Conservation (phyloP, 441 rosid species). For the Capsella rubella region DNA sequence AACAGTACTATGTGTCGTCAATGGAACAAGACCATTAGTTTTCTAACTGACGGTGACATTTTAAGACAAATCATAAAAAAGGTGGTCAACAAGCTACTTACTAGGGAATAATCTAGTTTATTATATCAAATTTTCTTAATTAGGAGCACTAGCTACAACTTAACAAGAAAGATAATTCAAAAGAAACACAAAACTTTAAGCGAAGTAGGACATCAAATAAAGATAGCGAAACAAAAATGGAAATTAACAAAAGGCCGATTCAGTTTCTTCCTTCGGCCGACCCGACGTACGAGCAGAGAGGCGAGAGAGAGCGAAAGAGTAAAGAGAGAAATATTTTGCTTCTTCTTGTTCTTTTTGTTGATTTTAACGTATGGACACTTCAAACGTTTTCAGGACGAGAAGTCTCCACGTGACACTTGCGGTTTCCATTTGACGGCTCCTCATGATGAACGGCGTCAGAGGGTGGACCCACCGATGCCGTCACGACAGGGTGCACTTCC, state of each 20-base stretch:
- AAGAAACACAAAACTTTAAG: constrained; percentile 20
- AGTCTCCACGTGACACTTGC: constrained; percentile 42
- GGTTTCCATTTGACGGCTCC: constrained; percentile 31
- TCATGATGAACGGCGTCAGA: constrained; percentile 32
- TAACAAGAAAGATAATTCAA: constrained; percentile 8
- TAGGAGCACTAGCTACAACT: constrained; percentile 10
- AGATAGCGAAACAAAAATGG: constrained; percentile 44
- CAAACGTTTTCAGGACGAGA: constrained; percentile 35
- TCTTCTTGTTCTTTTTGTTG: background rate
- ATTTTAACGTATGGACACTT: constrained; percentile 14
- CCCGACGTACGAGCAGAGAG: constrained; percentile 28
- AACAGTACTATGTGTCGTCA: constrained; percentile 20
- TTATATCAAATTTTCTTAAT: background rate
- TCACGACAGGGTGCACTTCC: constrained; percentile 57
- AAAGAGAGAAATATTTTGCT: constrained; percentile 17
- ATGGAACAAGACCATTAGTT: constrained; percentile 9
- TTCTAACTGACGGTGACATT: constrained; percentile 3
- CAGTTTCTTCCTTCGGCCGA: constrained; percentile 30
- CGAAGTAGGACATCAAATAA: constrained; percentile 26
- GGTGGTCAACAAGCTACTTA: constrained; percentile 7
- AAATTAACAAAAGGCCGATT: constrained; percentile 31
- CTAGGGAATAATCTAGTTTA: constrained; percentile 1
- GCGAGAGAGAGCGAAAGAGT: background rate
- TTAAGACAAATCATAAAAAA: constrained; percentile 3
- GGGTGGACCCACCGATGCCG: constrained; percentile 30